These are phyloP conservation scores for Sanghuangporus weigelae DNA, from an alignment of 1,284 basidiomycete genomes.

Conservation along the genomic window DNA sequence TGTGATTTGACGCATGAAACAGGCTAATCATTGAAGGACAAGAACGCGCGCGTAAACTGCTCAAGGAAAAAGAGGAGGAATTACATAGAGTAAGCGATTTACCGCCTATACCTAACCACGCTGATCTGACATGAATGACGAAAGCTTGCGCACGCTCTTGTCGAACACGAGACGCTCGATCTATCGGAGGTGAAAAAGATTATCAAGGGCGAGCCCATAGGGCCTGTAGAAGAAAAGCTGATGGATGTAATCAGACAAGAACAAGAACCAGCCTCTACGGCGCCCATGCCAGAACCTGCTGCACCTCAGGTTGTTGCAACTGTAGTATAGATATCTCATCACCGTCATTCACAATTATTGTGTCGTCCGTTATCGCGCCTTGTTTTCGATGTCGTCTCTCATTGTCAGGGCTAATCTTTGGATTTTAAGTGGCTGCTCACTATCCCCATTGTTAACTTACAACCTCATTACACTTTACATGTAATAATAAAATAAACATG, in stretches of 20 bases:
- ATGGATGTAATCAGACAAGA: conserved; percentile 34
- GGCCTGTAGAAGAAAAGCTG: conserved; percentile 57
- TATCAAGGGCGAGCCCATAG: conserved; percentile 77
- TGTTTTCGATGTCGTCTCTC: conserved; percentile 1
- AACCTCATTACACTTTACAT: neutral
- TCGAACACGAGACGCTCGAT: conserved; percentile 92
- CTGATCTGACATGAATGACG: conserved; percentile 14
- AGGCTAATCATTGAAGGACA: conserved; percentile 77
- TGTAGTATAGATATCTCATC: conserved; percentile 15
- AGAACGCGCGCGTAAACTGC: conserved; percentile 59
- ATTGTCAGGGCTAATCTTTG: conserved; percentile 9
- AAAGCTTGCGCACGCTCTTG: conserved; percentile 81
- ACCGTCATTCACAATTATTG: neutral
- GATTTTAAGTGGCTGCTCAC: neutral
- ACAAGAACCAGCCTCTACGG: neutral
- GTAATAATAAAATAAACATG: neutral
- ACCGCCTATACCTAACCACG: neutral
- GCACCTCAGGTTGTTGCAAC: neutral
- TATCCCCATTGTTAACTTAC: neutral
- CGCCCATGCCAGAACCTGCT: neutral
- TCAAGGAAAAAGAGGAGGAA: conserved; percentile 72
- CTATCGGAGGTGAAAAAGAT: conserved; percentile 81
- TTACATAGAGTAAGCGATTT: conserved; percentile 64
- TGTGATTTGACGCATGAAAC: conserved; percentile 2
- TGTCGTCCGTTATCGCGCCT: neutral